A percentile compares a stretch with the other conserved stretches of the same genome.
Evolutionary conservation across 352 stramenopile species (phyloP).

Genomic region (Pythium rishiriense): DNA sequence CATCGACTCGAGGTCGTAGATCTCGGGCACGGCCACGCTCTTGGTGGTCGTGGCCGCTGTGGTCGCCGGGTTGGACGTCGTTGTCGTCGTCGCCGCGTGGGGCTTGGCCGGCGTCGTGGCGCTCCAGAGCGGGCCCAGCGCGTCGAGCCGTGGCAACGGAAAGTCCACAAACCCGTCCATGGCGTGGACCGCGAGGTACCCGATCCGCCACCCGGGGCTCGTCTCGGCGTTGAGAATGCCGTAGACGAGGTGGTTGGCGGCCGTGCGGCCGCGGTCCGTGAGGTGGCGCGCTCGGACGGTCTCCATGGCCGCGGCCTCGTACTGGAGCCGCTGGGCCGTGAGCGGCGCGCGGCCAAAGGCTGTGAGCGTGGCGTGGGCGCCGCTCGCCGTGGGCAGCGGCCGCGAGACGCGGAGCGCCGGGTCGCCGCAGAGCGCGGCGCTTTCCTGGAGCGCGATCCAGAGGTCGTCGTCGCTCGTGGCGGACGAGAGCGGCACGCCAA

Average conservation of each 20-base stretch:
- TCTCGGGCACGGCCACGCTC: constrained; percentile 53
- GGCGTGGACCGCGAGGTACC: constrained; percentile 67
- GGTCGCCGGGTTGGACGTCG: not conserved
- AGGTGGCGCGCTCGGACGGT: constrained; percentile 58
- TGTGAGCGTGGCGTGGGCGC: constrained; percentile 21
- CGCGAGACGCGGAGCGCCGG: constrained; percentile 55
- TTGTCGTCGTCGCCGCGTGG: not conserved
- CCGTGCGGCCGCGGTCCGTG: constrained; percentile 45
- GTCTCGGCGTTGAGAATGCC: constrained; percentile 74
- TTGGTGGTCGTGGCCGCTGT: constrained; percentile 7
- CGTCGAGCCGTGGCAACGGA: constrained; percentile 56
- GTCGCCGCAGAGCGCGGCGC: constrained; percentile 70
- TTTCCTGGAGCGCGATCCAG: constrained; percentile 78
- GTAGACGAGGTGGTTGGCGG: constrained; percentile 72
- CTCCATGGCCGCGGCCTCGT: constrained; percentile 41
- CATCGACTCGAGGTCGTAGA: constrained; percentile 87
- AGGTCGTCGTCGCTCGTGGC: constrained; percentile 78
- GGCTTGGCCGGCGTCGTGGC: not conserved
- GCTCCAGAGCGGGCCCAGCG: constrained; percentile 57
- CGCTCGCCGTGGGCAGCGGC: not conserved
- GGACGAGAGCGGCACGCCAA: constrained; percentile 57
- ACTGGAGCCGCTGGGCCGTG: constrained; percentile 30
- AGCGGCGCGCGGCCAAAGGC: constrained; percentile 35
- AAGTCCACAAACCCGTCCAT: constrained; percentile 87
- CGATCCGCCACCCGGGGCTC: constrained; percentile 74